Conservation (phyloP, 1,139 yeast species). For the Yamadazyma membranifaciens region DNA sequence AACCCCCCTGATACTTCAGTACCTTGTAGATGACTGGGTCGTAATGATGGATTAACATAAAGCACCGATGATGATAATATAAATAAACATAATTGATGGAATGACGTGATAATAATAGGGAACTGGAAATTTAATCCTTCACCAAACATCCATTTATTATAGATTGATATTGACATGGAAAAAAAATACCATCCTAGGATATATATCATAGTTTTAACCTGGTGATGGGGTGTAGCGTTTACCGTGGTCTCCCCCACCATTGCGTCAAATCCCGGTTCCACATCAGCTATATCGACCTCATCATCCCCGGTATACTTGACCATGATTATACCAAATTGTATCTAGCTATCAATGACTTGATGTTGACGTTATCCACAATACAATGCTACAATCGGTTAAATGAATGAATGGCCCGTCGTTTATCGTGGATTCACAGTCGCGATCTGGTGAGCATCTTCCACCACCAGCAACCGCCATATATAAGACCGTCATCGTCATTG, state of each 20-base stretch:
- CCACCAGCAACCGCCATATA: too few species aligned
- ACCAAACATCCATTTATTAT: slow-evolving; percentile 98
- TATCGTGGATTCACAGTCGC: too few species aligned
- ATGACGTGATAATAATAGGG: slow-evolving; percentile 80
- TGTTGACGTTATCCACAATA: too few species aligned
- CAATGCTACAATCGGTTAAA: too few species aligned
- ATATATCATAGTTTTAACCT: slow-evolving; percentile 21
- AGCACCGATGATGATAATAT: slow-evolving; percentile 44
- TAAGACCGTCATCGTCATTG: too few species aligned
- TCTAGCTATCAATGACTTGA: neutral
- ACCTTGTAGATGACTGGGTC: slow-evolving; percentile 22
- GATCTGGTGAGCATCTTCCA: too few species aligned
- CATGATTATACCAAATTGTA: neutral
- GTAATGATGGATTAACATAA: slow-evolving; percentile 44
- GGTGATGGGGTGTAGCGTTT: neutral
- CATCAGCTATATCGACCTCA: neutral
- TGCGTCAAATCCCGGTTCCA: neutral
- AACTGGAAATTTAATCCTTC: slow-evolving; percentile 67
- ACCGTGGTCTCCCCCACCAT: neutral
- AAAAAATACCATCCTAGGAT: slow-evolving; percentile 54
- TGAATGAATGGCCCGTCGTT: too few species aligned
- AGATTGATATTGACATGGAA: slow-evolving; percentile 76
- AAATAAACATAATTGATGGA: slow-evolving; percentile 78
- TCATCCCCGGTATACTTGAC: neutral
- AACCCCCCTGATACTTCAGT: slow-evolving; percentile 5